Conservation (phyloP, 805 yeast species). For the Hanseniaspora singularis region DNA sequence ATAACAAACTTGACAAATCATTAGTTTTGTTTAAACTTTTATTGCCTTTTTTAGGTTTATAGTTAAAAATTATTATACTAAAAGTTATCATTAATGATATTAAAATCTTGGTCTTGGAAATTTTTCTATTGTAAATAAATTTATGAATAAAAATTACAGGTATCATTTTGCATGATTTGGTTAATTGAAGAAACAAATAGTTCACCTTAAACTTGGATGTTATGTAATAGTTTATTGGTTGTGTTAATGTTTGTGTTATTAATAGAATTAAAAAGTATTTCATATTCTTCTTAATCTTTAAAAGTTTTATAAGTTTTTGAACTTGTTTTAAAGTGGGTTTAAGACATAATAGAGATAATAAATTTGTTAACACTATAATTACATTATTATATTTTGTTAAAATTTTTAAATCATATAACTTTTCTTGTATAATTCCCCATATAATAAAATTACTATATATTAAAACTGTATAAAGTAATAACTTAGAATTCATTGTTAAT, state of each 20-base stretch:
- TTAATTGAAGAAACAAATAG: slow-evolving; percentile 69
- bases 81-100: slow-evolving; percentile 69
- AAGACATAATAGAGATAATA: slow-evolving; percentile 51
- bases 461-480: slow-evolving; percentile 38
- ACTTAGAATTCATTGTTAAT: slow-evolving; percentile 15
- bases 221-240: slow-evolving; percentile 70
- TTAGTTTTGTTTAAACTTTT: slow-evolving; percentile 25
- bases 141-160: slow-evolving; percentile 88
- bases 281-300: slow-evolving; percentile 28
- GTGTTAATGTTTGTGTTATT: slow-evolving; percentile 41
- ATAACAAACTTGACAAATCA: slow-evolving; percentile 15
- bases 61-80: slow-evolving; percentile 70
- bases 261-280: slow-evolving; percentile 36
- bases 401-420: slow-evolving; percentile 58
- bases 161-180: slow-evolving; percentile 84
- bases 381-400: slow-evolving; percentile 46
- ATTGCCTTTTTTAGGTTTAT: slow-evolving; percentile 23
- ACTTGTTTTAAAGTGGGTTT: slow-evolving; percentile 25
- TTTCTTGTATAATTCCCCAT: slow-evolving; percentile 87
- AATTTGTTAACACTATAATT: slow-evolving; percentile 68
- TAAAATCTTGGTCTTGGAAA: slow-evolving; percentile 62
- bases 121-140: slow-evolving; percentile 52
- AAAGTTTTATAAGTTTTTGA: slow-evolving; percentile 25
- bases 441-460: slow-evolving; percentile 77
- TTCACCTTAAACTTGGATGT: slow-evolving; percentile 73